Conservation (phyloP, 2,329 filamentous ascomycete genomes). For the Trichoderma sp. region DNA sequence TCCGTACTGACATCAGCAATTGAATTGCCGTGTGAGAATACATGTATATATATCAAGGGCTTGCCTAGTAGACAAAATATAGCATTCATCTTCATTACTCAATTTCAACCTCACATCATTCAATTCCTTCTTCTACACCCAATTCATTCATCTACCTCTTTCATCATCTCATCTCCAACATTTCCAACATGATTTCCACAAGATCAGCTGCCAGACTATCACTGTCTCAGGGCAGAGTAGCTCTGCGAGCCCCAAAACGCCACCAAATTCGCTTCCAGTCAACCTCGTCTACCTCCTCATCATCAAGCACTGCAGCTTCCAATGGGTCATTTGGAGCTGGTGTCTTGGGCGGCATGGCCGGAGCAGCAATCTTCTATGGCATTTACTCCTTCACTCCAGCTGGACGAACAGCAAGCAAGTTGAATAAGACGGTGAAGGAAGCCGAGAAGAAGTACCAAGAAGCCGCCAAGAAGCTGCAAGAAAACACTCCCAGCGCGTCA, state of each 20-base stretch:
- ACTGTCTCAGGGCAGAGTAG: neutral
- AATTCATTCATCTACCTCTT: neutral
- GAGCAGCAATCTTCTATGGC: conserved; percentile 42
- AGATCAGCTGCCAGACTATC: conserved; percentile 13
- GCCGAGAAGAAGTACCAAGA: conserved; percentile 60
- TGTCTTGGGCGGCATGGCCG: conserved; percentile 43
- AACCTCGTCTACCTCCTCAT: conserved; percentile 3
- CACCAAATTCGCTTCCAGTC: conserved; percentile 16
- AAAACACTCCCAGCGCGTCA: conserved; percentile 62
- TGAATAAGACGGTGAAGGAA: conserved; percentile 50
- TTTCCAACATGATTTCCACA: conserved; percentile 7
- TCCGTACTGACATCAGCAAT: neutral
- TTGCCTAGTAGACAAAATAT: too few species aligned
- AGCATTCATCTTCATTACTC: neutral
- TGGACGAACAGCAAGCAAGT: conserved; percentile 39
- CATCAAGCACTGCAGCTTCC: neutral
- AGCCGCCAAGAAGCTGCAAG: conserved; percentile 58
- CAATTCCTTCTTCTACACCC: neutral
- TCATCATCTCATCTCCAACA: neutral
- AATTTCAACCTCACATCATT: neutral
- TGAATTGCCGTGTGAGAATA: neutral
- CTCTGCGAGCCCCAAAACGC: conserved; percentile 4
- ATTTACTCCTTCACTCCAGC: conserved; percentile 45
- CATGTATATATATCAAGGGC: too few species aligned
- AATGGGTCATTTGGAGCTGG: conserved; percentile 37